phyloP scores from a whole-genome alignment of 2,329 filamentous ascomycete genomes.

The Atkinsonella hypoxylon region DNA sequence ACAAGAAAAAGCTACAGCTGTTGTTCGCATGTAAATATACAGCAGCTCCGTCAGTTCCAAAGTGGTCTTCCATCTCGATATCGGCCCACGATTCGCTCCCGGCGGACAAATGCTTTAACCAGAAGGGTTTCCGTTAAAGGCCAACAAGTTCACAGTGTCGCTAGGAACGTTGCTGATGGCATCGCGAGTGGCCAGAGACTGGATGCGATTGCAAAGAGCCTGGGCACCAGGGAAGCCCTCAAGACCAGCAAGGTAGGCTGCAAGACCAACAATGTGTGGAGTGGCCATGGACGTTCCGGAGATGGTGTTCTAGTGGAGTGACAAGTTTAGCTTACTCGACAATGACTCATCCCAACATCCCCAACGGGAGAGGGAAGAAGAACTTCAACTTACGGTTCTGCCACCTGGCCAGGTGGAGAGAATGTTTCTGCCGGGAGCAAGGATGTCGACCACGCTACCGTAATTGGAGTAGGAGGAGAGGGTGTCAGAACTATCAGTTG shows the following conservation, averaged over 20 bases:
- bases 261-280: constrained; percentile 30
- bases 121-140: constrained; percentile 12
- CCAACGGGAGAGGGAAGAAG: no score
- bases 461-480: constrained; percentile 40
- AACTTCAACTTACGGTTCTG: constrained; percentile 13
- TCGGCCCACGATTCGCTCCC: neutral
- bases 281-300: constrained; percentile 33
- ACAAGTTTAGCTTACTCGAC: neutral
- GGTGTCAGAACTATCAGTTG: constrained; percentile 27
- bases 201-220: constrained; percentile 10
- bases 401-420: constrained; percentile 34
- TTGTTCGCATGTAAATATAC: neutral
- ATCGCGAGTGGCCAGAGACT: constrained; percentile 1
- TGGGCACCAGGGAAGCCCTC: constrained; percentile 13
- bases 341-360: no score
- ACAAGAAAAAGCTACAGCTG: neutral
- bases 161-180: constrained; percentile 15
- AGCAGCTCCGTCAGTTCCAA: neutral
- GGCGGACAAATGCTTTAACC: neutral
- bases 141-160: constrained; percentile 13
- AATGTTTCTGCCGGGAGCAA: constrained; percentile 36
- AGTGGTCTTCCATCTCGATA: neutral
- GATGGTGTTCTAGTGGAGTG: constrained; percentile 20
- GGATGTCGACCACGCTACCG: constrained; percentile 35
- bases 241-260: constrained; percentile 32